These are phyloP conservation scores for Fomitopsis pinicola DNA, from an alignment of 1,284 basidiomycete species.

Conservation along the genomic window DNA sequence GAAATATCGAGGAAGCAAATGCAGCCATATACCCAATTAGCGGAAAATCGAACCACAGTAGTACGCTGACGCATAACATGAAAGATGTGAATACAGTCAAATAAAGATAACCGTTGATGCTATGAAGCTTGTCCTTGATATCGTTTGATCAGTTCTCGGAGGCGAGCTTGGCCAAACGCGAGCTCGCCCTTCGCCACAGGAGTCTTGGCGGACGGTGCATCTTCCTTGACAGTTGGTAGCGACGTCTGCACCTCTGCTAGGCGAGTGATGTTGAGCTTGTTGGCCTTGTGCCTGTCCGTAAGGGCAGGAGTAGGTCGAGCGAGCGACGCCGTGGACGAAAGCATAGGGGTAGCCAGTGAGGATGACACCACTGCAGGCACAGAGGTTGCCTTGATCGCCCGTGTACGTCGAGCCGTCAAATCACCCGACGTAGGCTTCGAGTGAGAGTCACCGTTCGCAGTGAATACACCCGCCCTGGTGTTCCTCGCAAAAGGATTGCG, in stretches of 20 bases:
- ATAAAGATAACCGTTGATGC: not conserved
- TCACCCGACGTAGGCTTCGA: slow-evolving; percentile 15
- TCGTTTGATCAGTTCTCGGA: slow-evolving; percentile 75
- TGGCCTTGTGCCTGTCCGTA: slow-evolving; percentile 17
- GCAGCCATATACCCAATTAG: not conserved
- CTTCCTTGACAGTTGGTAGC: slow-evolving; percentile 7
- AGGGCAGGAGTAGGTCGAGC: slow-evolving; percentile 39
- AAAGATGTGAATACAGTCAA: not conserved
- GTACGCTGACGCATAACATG: not conserved
- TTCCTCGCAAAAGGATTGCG: not conserved
- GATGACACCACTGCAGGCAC: slow-evolving; percentile 65
- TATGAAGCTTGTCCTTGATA: slow-evolving; percentile 46
- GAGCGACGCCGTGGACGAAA: slow-evolving; percentile 71
- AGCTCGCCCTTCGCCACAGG: slow-evolving; percentile 37
- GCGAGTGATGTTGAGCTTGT: slow-evolving; percentile 11
- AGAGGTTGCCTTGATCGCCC: slow-evolving; percentile 48
- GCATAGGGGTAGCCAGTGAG: slow-evolving; percentile 62
- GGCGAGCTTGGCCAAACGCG: slow-evolving; percentile 68
- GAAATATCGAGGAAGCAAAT: not conserved
- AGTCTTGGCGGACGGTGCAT: slow-evolving; percentile 9
- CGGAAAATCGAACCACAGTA: not conserved
- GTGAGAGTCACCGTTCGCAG: not conserved
- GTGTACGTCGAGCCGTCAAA: slow-evolving; percentile 24
- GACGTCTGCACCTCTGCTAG: slow-evolving; percentile 29
- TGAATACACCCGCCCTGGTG: not conserved